Percentiles rank a stretch among this genome's conserved stretches.
phyloP scores from a whole-genome alignment of 208 protist species.

The Leishmania martiniquensis region DNA sequence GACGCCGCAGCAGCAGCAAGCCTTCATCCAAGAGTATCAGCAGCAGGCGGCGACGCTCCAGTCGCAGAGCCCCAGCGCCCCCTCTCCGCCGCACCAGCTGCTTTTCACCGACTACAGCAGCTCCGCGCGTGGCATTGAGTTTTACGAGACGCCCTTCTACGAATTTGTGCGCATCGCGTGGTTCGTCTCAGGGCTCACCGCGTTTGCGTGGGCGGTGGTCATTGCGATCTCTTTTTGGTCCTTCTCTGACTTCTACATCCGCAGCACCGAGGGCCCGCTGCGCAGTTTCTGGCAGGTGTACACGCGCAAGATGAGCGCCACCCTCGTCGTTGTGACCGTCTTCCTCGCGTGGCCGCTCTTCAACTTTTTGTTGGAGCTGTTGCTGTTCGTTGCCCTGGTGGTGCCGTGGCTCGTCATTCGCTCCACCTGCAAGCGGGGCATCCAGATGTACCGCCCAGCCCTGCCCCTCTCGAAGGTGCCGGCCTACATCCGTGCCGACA shows the following conservation, averaged over 20 bases:
- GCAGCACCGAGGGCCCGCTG: constrained; percentile 47
- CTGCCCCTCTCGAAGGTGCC: constrained; percentile 73
- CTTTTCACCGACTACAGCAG: constrained; percentile 34
- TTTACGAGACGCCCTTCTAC: constrained; percentile 87
- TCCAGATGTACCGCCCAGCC: constrained; percentile 66
- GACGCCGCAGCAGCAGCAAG: constrained; percentile 53
- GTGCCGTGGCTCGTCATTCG: constrained; percentile 78
- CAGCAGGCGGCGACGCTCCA: constrained; percentile 32
- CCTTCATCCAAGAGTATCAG: constrained; percentile 45
- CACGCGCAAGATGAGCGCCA: constrained; percentile 44
- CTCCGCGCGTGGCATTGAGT: constrained; percentile 43
- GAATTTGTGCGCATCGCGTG: constrained; percentile 85
- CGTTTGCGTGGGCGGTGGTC: constrained; percentile 63
- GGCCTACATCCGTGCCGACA: constrained; percentile 79
- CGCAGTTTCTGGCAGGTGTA: constrained; percentile 64
- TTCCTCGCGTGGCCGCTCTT: constrained; percentile 83
- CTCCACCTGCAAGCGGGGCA: constrained; percentile 56
- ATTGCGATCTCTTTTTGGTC: constrained; percentile 67
- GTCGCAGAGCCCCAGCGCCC: constrained; percentile 28
- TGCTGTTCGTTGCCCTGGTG: constrained; percentile 57
- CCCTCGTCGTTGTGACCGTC: constrained; percentile 62
- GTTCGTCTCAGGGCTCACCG: constrained; percentile 69
- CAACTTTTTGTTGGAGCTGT: constrained; percentile 65
- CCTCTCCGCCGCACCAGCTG: neutral
- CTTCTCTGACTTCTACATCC: constrained; percentile 57